Conservation (phyloP, 371 early-diverging fungal species). For the Sporodiniella umbellata region DNA sequence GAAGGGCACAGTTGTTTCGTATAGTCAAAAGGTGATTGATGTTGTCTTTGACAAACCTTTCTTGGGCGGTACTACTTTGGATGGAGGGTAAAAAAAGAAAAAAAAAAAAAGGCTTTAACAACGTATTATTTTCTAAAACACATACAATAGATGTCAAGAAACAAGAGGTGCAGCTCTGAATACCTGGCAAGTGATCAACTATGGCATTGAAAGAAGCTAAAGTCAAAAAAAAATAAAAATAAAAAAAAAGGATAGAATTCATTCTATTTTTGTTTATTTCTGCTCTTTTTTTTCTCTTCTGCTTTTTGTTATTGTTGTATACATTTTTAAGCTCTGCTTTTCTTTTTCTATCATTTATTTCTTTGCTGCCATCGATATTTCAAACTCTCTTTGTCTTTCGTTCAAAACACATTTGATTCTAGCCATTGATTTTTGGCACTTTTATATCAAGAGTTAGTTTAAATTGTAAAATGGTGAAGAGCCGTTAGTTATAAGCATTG, state of each 20-base stretch:
- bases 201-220: not conserved
- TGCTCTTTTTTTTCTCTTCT: too few species aligned
- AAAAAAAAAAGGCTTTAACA: not conserved
- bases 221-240: not conserved
- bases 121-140: not conserved
- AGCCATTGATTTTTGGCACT: constrained; percentile 93
- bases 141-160: not conserved
- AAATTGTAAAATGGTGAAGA: too few species aligned
- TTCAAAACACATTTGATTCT: constrained; percentile 89
- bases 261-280: too few species aligned
- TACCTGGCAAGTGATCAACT: not conserved
- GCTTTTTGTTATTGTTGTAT: too few species aligned
- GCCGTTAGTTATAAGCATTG: too few species aligned
- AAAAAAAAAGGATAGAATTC: too few species aligned
- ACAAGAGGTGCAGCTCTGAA: not conserved
- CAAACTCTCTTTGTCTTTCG: constrained; percentile 79
- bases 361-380: constrained; percentile 48
- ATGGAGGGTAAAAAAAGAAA: constrained; percentile 48
- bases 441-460: too few species aligned
- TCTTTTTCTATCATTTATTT: too few species aligned
- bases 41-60: constrained; percentile 84
- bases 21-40: constrained; percentile 71
- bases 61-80: constrained; percentile 76
- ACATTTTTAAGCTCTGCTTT: too few species aligned
- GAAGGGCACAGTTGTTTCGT: constrained; percentile 82